Percentiles rank a stretch among this genome's conserved stretches.
Evolutionary conservation across 1,284 basidiomycete genomes (phyloP).

Genomic region (Moesziomyces globuligerus): DNA sequence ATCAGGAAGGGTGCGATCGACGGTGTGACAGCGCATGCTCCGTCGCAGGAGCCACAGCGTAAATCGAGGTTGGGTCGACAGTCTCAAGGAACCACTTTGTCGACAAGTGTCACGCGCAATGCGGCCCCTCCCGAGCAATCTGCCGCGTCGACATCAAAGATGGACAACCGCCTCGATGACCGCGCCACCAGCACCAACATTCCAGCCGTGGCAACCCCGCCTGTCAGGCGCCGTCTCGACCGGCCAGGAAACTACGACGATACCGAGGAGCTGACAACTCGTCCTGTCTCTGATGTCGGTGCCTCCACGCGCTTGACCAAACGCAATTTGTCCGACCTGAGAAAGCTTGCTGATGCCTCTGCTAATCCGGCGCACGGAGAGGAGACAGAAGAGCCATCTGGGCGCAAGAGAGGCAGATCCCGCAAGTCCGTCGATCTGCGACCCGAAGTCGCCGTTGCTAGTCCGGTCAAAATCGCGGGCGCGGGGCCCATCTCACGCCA

Average conservation of each 20-base stretch:
- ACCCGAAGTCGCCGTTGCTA: not conserved
- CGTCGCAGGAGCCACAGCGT: conserved; percentile 1
- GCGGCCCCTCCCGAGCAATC: no score
- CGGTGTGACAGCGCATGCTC: not conserved
- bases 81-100: not conserved
- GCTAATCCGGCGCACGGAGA: not conserved
- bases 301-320: conserved; percentile 15
- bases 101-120: not conserved
- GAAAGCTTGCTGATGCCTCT: not conserved
- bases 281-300: no score
- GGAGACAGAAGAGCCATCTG: not conserved
- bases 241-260: conserved; percentile 7
- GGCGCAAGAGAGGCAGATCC: conserved; percentile 25
- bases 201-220: not conserved
- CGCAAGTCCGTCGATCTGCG: not conserved
- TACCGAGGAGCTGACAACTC: not conserved
- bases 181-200: not conserved
- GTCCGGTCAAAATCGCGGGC: not conserved
- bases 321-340: conserved; percentile 9
- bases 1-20: not conserved
- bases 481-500: not conserved
- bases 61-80: conserved; percentile 5
- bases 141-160: not conserved
- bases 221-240: conserved; percentile 25
- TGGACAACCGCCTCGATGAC: not conserved